phyloP scores from a whole-genome alignment of 208 protist species.

The Trypanosoma melophagium region DNA sequence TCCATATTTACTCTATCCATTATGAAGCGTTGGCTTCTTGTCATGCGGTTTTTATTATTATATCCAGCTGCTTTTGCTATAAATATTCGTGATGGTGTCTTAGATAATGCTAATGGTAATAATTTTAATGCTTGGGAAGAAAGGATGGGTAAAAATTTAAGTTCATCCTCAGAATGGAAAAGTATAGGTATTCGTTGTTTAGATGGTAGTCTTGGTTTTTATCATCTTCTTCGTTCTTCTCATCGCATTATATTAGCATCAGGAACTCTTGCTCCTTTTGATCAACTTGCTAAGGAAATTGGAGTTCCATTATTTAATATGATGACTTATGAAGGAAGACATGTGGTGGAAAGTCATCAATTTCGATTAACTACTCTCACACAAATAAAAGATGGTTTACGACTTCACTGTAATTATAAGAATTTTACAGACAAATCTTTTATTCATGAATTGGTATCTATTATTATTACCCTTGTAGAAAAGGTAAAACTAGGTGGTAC shows the following conservation, averaged over 20 bases:
- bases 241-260: slow-evolving; percentile 91
- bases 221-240: slow-evolving; percentile 46
- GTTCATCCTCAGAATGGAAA: not conserved
- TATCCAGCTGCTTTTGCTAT: slow-evolving; percentile 57
- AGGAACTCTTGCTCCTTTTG: slow-evolving; percentile 93
- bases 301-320: slow-evolving; percentile 51
- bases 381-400: slow-evolving; percentile 19
- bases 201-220: slow-evolving; percentile 71
- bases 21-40: slow-evolving; percentile 73
- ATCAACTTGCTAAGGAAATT: slow-evolving; percentile 77
- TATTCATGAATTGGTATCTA: slow-evolving; percentile 38
- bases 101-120: not conserved
- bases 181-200: slow-evolving; percentile 60
- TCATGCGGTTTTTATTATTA: slow-evolving; percentile 69
- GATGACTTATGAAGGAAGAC: slow-evolving; percentile 54
- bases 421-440: slow-evolving; percentile 46
- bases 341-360: slow-evolving; percentile 45
- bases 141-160: not conserved
- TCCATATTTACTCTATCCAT: slow-evolving; percentile 61
- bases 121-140: not conserved
- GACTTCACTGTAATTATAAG: slow-evolving; percentile 63
- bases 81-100: slow-evolving; percentile 3
- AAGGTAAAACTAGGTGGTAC: slow-evolving; percentile 75
- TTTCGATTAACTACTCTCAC: slow-evolving; percentile 42
- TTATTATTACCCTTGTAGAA: slow-evolving; percentile 44